Base-by-base conservation (phyloP, 495 filamentous ascomycete genomes). In the Podospora pseudoanserina region DNA sequence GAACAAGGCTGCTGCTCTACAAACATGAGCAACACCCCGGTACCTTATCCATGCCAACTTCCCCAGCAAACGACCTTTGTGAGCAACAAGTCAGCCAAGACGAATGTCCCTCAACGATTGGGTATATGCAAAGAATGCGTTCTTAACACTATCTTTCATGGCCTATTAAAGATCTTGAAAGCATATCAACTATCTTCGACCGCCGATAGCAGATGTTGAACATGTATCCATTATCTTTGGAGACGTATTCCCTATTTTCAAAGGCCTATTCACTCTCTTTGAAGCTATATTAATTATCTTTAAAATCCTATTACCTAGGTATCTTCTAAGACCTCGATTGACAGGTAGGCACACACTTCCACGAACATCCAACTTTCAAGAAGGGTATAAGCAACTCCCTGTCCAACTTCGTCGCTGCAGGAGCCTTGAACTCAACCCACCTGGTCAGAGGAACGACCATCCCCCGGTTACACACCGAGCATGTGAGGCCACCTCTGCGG, bases 321-420 rank as follows among this genome's bases (percentile, higher is more conserved):
- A 1, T 23, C 23, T 23, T 23, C 23, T 23, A 23, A 23, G 23
- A 23, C 1, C 1, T 23, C 23, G 23, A 23, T 1, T 23, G 23
- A 23, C 23, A 23, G 23, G 23, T 39, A 3, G 76, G 85, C 27
- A 88, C 77, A 79, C 90, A 93, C 2, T 71, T 75, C 87, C 86
- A 88, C 65, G 89, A 91, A 74, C 91, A 93, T 1, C 85, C 88
- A 34, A 83, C 73, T 56, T 86, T 79, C 23, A 88, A 70, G 72
- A 93, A 90, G 0, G 91, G 91, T 54, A 92, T 11, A 13, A 49
- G 39, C 39, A 16, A 49, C 39, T 28, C 7, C 18, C 32, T 23
- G 26, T 58, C 27, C 26, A 67, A 16, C 9, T 18, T 39, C 30
- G 7, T 60, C 15, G 0, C 15, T 49, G 9, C 39, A 49, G 39